Evolutionary conservation across 1,284 basidiomycete species (phyloP).

Genomic region (Boletus nobilissimus): DNA sequence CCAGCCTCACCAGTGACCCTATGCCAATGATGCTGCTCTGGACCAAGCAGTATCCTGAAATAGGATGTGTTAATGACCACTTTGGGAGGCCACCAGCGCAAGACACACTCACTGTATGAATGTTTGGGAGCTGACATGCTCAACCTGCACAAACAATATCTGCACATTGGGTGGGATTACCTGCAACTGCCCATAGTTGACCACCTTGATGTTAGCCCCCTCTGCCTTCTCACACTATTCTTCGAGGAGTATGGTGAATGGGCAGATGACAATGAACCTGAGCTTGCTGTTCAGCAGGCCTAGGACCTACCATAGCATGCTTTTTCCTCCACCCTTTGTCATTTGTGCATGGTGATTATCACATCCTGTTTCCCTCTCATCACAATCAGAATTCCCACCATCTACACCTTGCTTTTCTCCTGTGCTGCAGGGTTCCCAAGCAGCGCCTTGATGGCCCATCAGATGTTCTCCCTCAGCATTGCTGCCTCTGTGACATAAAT

Average conservation of each 20-base stretch:
- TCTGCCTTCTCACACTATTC: background rate
- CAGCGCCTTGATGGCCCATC: background rate
- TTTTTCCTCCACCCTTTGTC: background rate
- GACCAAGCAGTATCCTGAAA: too few relatives aligned
- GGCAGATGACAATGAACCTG: background rate
- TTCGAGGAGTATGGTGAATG: background rate
- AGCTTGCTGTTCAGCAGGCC: background rate
- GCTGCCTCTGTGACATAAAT: background rate
- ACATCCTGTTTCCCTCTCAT: background rate
- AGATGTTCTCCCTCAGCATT: background rate
- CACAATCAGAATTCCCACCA: background rate
- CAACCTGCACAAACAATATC: conserved; percentile 4
- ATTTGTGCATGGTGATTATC: background rate
- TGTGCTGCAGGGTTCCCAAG: background rate
- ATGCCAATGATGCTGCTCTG: too few relatives aligned
- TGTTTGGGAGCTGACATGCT: background rate
- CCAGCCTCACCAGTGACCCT: too few relatives aligned
- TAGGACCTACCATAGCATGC: background rate
- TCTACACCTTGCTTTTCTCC: background rate
- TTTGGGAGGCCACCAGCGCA: too few relatives aligned
- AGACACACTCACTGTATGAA: background rate
- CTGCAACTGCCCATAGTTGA: background rate
- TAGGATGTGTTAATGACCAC: too few relatives aligned
- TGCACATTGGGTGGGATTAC: background rate
- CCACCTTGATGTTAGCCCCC: background rate